phyloP scores from a whole-genome alignment of 805 yeast genomes.

The Pichia heedii region DNA sequence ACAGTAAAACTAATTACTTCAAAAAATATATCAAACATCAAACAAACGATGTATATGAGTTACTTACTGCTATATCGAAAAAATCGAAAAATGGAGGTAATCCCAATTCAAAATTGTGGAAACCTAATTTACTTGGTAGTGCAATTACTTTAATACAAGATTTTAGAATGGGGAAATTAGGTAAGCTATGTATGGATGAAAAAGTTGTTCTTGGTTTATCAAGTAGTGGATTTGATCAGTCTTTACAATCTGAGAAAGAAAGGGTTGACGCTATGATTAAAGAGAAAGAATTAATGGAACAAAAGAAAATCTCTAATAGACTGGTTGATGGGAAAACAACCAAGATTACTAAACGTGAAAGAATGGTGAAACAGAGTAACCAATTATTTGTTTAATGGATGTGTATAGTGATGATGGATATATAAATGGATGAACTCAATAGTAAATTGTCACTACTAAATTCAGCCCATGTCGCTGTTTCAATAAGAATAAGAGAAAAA shows the following conservation, averaged over 20 bases:
- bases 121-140: constrained; percentile 46
- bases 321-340: neutral
- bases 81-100: constrained; percentile 23
- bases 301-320: no score
- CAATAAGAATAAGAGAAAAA: no score
- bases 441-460: no score
- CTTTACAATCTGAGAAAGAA: no score
- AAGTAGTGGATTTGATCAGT: no score
- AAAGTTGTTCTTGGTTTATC: constrained; percentile 4
- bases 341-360: neutral
- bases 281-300: constrained; percentile 16
- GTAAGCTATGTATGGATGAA: constrained; percentile 25
- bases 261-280: constrained; percentile 5
- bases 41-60: constrained; percentile 58
- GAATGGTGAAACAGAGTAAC: constrained; percentile 1
- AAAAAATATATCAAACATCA: constrained; percentile 45
- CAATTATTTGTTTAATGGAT: neutral
- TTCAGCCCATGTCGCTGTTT: no score
- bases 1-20: constrained; percentile 37
- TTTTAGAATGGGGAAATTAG: constrained; percentile 50
- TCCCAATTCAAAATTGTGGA: constrained; percentile 21
- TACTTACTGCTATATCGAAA: constrained; percentile 42
- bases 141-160: constrained; percentile 56
- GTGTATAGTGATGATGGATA: no score
- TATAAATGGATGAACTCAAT: no score